Evolutionary conservation across 768 basidiomycete genomes (phyloP), one percentile per base, ranked within the genome.

Genomic region (Tulasnella sp.): DNA sequence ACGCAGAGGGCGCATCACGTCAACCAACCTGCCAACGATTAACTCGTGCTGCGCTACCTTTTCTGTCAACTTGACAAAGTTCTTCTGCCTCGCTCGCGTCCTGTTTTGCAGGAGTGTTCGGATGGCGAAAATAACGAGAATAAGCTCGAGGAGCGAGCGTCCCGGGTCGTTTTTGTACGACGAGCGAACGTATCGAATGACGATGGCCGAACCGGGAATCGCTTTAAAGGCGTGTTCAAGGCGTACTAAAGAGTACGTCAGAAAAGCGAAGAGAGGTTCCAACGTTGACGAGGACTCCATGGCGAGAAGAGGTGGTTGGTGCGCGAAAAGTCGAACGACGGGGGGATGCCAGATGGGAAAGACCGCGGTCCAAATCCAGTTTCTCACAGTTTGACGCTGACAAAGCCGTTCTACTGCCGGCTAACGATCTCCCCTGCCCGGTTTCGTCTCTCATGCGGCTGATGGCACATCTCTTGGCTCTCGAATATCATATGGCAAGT

Each of bases 111-210:
- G 83, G n/a, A 98, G 86, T 0, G 97, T 98, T 77, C 94, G 86
- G 75, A 99, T 88, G 29, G 94, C 95, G 82, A 98, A 98, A 69
- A 94, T 86, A 75, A 96, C 83, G 46, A 99, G 89, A 73, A 97
- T 90, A 29, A 98, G 83, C 84, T 99, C 98, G 73, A 99, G 89
- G 11, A 98, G 81, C 0, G 95, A 95, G 75, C 98, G 88, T 42
- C 93, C 94, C 0, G 98, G 98, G 85, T 99, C 98, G 83, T 99
- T 93, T 84, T 94, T 93, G 84, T 99, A 96, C 0, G 94, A 96
- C 39, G 93, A 95, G 85, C 90, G 92, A 86, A 99, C 93, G 83
- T 98, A 98, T 81, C 96, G 93, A 80, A 93, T 89, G 80, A 95
- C 85, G 79, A 96, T 92, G 2, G 91, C 90, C 11, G 93, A 94